These are phyloP conservation scores for Acephala macrosclerotiorum DNA, from an alignment of 2,329 filamentous ascomycete genomes.

Conservation along the genomic window DNA sequence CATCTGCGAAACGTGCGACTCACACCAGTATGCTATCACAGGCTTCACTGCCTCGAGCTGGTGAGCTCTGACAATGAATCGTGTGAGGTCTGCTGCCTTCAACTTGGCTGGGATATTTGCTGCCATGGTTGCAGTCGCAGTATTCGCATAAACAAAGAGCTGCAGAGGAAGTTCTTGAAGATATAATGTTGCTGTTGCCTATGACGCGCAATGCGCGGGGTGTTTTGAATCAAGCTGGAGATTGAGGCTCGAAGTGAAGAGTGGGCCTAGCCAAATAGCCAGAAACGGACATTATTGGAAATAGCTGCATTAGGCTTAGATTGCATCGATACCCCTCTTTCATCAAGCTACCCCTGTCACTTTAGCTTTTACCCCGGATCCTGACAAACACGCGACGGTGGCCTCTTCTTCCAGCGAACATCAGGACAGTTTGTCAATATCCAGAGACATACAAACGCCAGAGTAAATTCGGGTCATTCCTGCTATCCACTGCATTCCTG, in stretches of 20 bases:
- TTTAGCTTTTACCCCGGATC: constrained; percentile 33
- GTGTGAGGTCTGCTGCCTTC: constrained; percentile 81
- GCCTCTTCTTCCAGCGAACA: constrained; percentile 30
- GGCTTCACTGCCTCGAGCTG: constrained; percentile 88
- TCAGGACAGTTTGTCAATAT: constrained; percentile 35
- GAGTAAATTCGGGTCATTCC: constrained; percentile 14
- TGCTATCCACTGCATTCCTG: constrained; percentile 8
- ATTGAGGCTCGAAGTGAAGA: constrained; percentile 5
- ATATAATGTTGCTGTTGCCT: constrained; percentile 14
- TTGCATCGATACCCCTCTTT: neutral
- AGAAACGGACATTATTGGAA: constrained; percentile 4
- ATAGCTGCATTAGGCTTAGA: constrained; percentile 12
- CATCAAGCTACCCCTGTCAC: constrained; percentile 1
- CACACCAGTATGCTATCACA: constrained; percentile 95
- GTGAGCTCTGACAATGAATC: constrained; percentile 82
- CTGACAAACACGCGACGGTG: constrained; percentile 30
- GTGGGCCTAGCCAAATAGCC: constrained; percentile 1
- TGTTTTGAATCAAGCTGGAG: neutral
- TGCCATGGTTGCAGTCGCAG: constrained; percentile 64
- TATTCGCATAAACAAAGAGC: neutral
- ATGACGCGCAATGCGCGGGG: constrained; percentile 20
- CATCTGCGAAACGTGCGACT: constrained; percentile 45
- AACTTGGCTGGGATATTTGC: constrained; percentile 74
- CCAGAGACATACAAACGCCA: constrained; percentile 6
- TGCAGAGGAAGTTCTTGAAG: neutral